phyloP scores from a whole-genome alignment of 2,329 filamentous ascomycete genomes.

The Penicillium sp. region DNA sequence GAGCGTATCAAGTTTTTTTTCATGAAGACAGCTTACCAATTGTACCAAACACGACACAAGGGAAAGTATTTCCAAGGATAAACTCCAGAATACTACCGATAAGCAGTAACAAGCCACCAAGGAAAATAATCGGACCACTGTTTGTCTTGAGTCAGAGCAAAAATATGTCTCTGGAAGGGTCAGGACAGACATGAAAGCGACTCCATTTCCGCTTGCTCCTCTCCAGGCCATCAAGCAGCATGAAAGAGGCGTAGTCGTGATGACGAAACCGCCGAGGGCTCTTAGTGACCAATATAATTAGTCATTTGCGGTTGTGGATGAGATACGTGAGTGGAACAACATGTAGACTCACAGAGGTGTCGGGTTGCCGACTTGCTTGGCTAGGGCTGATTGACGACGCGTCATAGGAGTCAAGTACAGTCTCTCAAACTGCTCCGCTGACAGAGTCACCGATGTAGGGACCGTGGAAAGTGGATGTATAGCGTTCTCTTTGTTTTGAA shows the following conservation, averaged over 20 bases:
- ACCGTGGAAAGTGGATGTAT: background rate
- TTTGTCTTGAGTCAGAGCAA: background rate
- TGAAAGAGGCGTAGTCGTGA: constrained; percentile 26
- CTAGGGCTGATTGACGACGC: constrained; percentile 26
- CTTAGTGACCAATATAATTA: too few relatives aligned
- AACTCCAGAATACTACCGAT: constrained; percentile 57
- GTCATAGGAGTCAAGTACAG: constrained; percentile 37
- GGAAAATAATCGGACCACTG: constrained; percentile 53
- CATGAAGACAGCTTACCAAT: constrained; percentile 40
- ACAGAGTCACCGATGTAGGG: constrained; percentile 27
- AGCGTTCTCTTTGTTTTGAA: too few relatives aligned
- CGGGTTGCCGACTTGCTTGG: constrained; percentile 21
- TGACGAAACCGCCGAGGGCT: constrained; percentile 23
- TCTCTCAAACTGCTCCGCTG: constrained; percentile 35
- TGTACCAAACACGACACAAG: constrained; percentile 57
- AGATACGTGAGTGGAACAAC: too few relatives aligned
- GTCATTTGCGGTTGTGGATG: too few relatives aligned
- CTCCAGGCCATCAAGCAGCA: constrained; percentile 30
- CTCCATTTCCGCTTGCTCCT: constrained; percentile 23
- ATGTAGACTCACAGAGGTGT: too few relatives aligned
- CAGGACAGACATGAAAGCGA: constrained; percentile 24
- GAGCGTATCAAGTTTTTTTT: too few relatives aligned
- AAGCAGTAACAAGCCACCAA: constrained; percentile 54
- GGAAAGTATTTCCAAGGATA: constrained; percentile 60
- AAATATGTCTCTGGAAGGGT: background rate